Evolutionary conservation across 139 green algal genomes (phyloP).

Genomic region (Diplosphaera chodatii): DNA sequence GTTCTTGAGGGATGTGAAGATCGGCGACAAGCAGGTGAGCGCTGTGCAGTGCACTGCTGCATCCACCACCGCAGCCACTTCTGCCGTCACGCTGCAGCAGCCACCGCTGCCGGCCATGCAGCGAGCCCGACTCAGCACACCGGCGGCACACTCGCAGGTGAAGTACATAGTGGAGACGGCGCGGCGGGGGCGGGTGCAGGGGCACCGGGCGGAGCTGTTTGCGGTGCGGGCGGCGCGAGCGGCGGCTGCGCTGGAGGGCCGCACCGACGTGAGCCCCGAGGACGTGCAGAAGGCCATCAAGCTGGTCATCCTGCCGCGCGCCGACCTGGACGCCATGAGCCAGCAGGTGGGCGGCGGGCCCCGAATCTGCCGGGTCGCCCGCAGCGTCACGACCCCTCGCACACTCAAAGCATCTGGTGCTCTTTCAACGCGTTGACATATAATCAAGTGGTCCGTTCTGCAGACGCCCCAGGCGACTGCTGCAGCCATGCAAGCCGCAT

Average conservation of each 20-base stretch:
- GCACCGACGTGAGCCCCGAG: constrained; percentile 81
- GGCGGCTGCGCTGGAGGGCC: constrained; percentile 77
- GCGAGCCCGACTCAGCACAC: not conserved
- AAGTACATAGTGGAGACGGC: constrained; percentile 92
- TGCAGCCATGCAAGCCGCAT: too few relatives aligned
- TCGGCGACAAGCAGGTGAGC: constrained; percentile 73
- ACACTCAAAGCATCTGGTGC: too few relatives aligned
- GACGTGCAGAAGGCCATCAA: constrained; percentile 91
- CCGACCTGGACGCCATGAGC: constrained; percentile 44
- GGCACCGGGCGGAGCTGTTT: constrained; percentile 96
- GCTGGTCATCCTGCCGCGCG: constrained; percentile 91
- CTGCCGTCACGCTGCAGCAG: too few relatives aligned
- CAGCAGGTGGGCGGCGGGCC: constrained; percentile 4
- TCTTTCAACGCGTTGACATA: too few relatives aligned
- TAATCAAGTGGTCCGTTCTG: too few relatives aligned
- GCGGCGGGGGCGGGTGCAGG: constrained; percentile 73
- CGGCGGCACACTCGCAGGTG: constrained; percentile 30
- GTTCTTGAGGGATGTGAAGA: constrained; percentile 90
- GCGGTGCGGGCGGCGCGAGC: constrained; percentile 78
- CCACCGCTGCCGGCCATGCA: too few relatives aligned
- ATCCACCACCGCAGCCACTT: too few relatives aligned
- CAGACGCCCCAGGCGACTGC: too few relatives aligned
- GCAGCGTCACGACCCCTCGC: too few relatives aligned
- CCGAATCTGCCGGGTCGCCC: not conserved
- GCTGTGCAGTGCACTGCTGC: too few relatives aligned